Evolutionary conservation across 1,284 basidiomycete genomes (phyloP).

Genomic region (Rhodotorula sp.): DNA sequence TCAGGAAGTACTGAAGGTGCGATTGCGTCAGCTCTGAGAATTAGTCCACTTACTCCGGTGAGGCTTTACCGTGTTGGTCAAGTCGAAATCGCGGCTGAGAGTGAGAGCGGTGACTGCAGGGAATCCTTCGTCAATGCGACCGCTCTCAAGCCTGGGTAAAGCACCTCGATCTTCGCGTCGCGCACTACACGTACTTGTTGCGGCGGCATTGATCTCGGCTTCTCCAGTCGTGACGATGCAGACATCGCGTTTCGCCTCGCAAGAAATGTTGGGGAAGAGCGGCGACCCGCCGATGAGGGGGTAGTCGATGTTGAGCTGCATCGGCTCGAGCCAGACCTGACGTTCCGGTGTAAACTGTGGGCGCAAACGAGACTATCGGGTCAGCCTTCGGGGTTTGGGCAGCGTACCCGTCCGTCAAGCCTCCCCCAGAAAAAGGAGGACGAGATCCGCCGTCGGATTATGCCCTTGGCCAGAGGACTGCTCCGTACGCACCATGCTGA

Average conservation of each 20-base stretch:
- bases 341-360: slow-evolving; percentile 49
- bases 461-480: slow-evolving; percentile 6
- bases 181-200: slow-evolving; percentile 21
- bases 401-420: no score
- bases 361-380: not conserved
- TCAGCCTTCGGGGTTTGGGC: no score
- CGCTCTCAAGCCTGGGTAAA: no score
- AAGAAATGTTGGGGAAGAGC: slow-evolving; percentile 54
- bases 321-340: slow-evolving; percentile 46
- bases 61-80: slow-evolving; percentile 48
- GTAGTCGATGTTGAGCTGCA: slow-evolving; percentile 46
- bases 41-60: not conserved
- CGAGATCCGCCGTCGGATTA: not conserved
- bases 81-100: slow-evolving; percentile 51
- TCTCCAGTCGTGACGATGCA: slow-evolving; percentile 53
- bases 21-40: not conserved
- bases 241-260: slow-evolving; percentile 51
- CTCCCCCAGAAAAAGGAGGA: not conserved
- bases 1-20: slow-evolving; percentile 51
- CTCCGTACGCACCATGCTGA: slow-evolving; percentile 35
- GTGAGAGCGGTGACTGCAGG: slow-evolving; percentile 49
- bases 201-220: slow-evolving; percentile 57
- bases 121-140: no score
- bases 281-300: slow-evolving; percentile 51
- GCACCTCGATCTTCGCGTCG: no score